Evolutionary conservation across 148 eudicot species (phyloP), one percentile per base, ranked within the genome.

Genomic region (Camellia granthamiana): DNA sequence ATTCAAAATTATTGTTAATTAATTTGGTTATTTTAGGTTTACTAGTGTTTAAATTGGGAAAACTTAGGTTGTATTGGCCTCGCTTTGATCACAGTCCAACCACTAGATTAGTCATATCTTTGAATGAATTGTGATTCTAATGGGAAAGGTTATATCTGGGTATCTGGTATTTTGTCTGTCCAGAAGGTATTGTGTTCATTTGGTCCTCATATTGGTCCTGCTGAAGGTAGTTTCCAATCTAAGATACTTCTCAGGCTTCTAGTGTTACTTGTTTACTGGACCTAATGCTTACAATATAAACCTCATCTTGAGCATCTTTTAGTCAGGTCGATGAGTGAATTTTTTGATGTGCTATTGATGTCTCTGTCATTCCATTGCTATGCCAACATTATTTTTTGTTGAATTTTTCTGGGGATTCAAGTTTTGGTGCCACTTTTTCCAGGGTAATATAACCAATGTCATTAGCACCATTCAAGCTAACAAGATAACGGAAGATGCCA

Each of bases 401-500:
- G 52, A 49, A 49, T 7, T 4, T 49, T 49, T 49, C 52, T 2
- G 52, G 52, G 52, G 6, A 49, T 49, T 49, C 7, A 49, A 49
- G 5, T 30, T 42, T 18, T 69, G 2, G n/a, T 68, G 46, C 7
- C 30, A 0, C 18, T 49, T 49, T 16, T 61, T 79, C 13, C 82
- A 96, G 99, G 92, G 82, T 1, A 96, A 93, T 77, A 84, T 93
- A 38, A 77, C 93, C 19, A 87, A 89, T 84, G 92, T 93, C 49
- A 89, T 93, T 69, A 87, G 79, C 66, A 93, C 95, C 58, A 90
- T 96, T 81, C 97, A 92, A 87, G 90, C 98, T 0, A 30, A 30
- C 38, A 30, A 30, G 38, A 30, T 30, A 30, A 30, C 38, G 38
- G 38, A 30, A 30, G 38, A 30, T 30, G 38, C 38, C 38, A 30